Evolutionary conservation across 2,329 filamentous ascomycete species (phyloP).

Genomic region (Colletotrichum phormii): DNA sequence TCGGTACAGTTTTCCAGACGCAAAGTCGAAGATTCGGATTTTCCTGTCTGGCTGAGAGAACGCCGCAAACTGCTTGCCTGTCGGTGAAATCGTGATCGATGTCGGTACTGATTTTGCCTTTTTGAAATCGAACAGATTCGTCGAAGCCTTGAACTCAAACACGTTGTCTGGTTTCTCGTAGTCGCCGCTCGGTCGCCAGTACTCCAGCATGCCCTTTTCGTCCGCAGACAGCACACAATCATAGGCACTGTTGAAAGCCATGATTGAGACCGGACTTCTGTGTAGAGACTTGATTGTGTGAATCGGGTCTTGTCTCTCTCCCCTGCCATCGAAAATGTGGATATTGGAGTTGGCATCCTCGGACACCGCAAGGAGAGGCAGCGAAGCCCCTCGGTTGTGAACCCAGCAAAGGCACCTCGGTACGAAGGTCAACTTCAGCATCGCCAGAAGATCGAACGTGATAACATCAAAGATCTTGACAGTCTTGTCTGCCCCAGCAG

Average conservation of each 20-base stretch:
- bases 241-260: constrained; percentile 89
- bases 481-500: constrained; percentile 81
- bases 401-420: constrained; percentile 93
- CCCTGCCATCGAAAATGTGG: constrained; percentile 88
- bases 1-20: constrained; percentile 85
- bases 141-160: constrained; percentile 93
- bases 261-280: constrained; percentile 81
- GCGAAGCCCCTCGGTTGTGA: constrained; percentile 85
- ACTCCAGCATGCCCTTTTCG: constrained; percentile 93
- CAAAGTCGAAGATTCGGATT: constrained; percentile 93
- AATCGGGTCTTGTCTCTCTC: constrained; percentile 80
- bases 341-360: constrained; percentile 79
- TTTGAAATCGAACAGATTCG: constrained; percentile 96
- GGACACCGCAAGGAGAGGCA: constrained; percentile 87
- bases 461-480: constrained; percentile 86
- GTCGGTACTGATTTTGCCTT: constrained; percentile 89
- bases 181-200: constrained; percentile 84
- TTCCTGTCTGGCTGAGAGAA: constrained; percentile 95
- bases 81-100: constrained; percentile 86
- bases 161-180: constrained; percentile 94
- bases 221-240: constrained; percentile 94
- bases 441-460: constrained; percentile 87
- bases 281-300: constrained; percentile 86
- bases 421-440: constrained; percentile 80
- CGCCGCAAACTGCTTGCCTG: constrained; percentile 86